Percentiles rank a stretch among this genome's conserved stretches.
Conservation (phyloP, 495 filamentous ascomycete species). For the Trichoderma reesei region DNA sequence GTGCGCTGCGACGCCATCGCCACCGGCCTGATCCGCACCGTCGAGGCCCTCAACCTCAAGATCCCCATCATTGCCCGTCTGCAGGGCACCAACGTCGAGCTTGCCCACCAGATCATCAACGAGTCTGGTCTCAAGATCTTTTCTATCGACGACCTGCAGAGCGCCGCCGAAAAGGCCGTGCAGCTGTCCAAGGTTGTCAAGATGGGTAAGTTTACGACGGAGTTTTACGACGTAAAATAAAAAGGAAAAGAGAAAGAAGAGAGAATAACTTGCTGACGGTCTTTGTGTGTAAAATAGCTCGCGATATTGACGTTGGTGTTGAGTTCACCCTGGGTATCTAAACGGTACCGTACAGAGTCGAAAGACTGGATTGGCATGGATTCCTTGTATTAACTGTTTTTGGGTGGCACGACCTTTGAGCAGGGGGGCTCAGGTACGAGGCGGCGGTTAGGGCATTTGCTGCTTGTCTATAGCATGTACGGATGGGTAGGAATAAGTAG, state of each 20-base stretch:
- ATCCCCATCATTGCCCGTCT: slow-evolving; percentile 93
- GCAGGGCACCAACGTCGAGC: slow-evolving; percentile 98
- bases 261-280: slow-evolving; percentile 12
- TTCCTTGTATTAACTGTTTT: slow-evolving; percentile 27
- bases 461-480: slow-evolving; percentile 1
- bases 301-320: slow-evolving; percentile 95
- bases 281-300: slow-evolving; percentile 42
- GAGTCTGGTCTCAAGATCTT: slow-evolving; percentile 99
- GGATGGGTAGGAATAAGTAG: not conserved
- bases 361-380: slow-evolving; percentile 17
- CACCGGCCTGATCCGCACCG: slow-evolving; percentile 88
- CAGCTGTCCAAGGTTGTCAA: slow-evolving; percentile 99
- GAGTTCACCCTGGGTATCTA: slow-evolving; percentile 96
- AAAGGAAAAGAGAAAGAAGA: slow-evolving; percentile 2
- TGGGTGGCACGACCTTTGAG: slow-evolving; percentile 13
- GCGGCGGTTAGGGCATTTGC: slow-evolving; percentile 7
- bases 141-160: slow-evolving; percentile 96
- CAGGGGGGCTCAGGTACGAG: not conserved
- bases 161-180: slow-evolving; percentile 92
- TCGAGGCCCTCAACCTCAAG: slow-evolving; percentile 84
- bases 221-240: not conserved
- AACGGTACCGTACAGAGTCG: slow-evolving; percentile 17
- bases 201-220: slow-evolving; percentile 55
- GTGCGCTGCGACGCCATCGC: slow-evolving; percentile 97
- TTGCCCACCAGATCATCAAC: slow-evolving; percentile 91